These are phyloP conservation scores for Senna tora DNA, from an alignment of 306 rosid genomes.

Conservation along the genomic window DNA sequence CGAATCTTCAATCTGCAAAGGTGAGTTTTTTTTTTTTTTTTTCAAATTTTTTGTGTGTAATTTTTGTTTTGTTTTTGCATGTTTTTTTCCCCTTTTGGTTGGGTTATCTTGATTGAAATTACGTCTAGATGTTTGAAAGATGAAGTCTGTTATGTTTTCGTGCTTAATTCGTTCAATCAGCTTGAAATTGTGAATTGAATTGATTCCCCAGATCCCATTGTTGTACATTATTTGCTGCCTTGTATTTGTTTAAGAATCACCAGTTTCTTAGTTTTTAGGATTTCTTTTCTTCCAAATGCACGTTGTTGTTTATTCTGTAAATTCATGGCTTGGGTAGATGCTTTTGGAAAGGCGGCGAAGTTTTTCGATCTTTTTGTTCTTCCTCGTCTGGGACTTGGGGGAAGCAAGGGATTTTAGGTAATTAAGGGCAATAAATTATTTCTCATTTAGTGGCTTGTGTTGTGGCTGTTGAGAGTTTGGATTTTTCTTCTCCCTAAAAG, in stretches of 20 bases:
- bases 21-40: conserved; percentile 26
- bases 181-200: conserved; percentile 10
- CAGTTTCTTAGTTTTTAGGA: conserved; percentile 1
- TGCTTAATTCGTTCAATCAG: conserved; percentile 21
- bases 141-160: conserved; percentile 30
- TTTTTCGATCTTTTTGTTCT: conserved; percentile 11
- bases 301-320: conserved; percentile 17
- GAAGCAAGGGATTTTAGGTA: conserved; percentile 20
- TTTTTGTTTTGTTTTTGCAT: too few relatives aligned
- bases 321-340: conserved; percentile 25
- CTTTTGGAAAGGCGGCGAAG: neutral
- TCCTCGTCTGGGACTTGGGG: conserved; percentile 21
- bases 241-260: conserved; percentile 22
- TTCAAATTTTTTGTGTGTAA: too few relatives aligned
- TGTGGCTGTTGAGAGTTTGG: neutral
- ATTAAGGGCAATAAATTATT: neutral
- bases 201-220: conserved; percentile 6
- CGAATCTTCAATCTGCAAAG: conserved; percentile 43
- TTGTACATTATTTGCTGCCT: conserved; percentile 29
- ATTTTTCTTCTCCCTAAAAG: neutral
- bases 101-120: neutral
- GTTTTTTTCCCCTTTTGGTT: neutral
- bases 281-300: neutral
- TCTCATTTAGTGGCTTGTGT: neutral
- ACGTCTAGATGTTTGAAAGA: conserved; percentile 11